Conservation (phyloP, 805 yeast genomes). For the Suhomyces prunicola region DNA sequence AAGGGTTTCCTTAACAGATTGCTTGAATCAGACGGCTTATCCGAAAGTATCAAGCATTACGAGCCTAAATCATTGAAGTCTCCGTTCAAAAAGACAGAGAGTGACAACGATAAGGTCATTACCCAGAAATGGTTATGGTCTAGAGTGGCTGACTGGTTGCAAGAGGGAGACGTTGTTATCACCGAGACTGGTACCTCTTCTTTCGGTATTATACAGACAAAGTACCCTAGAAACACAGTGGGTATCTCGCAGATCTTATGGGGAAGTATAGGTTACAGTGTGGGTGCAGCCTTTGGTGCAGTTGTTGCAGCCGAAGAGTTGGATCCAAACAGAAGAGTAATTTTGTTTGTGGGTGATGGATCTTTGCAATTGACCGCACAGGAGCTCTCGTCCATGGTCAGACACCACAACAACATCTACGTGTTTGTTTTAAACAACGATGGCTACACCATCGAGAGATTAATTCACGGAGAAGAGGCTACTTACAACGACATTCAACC, state of each 20-base stretch:
- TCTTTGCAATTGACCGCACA: slow-evolving; percentile 42
- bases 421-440: slow-evolving; percentile 39
- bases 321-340: slow-evolving; percentile 25
- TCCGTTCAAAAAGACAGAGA: slow-evolving; percentile 10
- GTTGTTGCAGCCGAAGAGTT: slow-evolving; percentile 26
- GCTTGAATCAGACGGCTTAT: slow-evolving; percentile 5
- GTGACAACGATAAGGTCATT: slow-evolving; percentile 7
- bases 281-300: slow-evolving; percentile 29
- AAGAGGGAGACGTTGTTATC: slow-evolving; percentile 26
- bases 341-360: slow-evolving; percentile 42
- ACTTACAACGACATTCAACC: slow-evolving; percentile 37
- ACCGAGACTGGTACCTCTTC: slow-evolving; percentile 29
- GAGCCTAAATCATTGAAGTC: slow-evolving; percentile 13
- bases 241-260: slow-evolving; percentile 27
- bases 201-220: slow-evolving; percentile 25
- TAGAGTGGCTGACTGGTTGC: slow-evolving; percentile 22
- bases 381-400: slow-evolving; percentile 37
- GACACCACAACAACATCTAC: slow-evolving; percentile 33
- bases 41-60: slow-evolving; percentile 8
- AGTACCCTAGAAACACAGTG: slow-evolving; percentile 21
- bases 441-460: slow-evolving; percentile 40
- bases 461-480: slow-evolving; percentile 39
- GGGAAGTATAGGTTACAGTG: slow-evolving; percentile 29
- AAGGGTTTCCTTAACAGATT: slow-evolving; percentile 14
- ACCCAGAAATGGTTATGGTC: slow-evolving; percentile 27